A percentile compares a stretch with the other conserved stretches of the same genome.
These are phyloP conservation scores for Rhizopogon rudus DNA, from an alignment of 768 basidiomycete species.

Conservation along the genomic window DNA sequence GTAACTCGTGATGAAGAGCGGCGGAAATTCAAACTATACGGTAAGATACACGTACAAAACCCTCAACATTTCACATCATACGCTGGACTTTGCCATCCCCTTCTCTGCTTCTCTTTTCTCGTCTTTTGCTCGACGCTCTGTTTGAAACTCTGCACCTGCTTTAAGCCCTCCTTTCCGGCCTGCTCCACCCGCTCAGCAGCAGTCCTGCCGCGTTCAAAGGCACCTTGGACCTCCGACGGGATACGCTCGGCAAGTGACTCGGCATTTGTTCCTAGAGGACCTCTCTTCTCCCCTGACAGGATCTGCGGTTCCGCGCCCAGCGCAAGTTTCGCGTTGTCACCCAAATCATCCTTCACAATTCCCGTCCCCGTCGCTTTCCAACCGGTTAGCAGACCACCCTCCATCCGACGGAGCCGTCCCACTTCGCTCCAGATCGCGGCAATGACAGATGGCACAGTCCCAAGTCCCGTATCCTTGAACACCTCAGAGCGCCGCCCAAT, in stretches of 20 bases:
- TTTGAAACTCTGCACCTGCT: conserved; percentile 37
- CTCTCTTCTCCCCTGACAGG: conserved; percentile 59
- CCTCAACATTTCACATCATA: conserved; percentile 30
- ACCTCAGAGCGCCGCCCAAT: conserved; percentile 52
- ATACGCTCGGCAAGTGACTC: conserved; percentile 24
- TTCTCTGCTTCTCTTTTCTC: conserved; percentile 27
- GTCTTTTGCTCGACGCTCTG: conserved; percentile 39
- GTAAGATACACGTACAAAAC: background rate
- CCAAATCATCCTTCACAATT: conserved; percentile 45
- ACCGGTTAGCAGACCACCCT: conserved; percentile 31
- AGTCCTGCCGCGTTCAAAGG: background rate
- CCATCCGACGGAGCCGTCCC: conserved; percentile 44
- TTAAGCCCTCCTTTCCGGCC: conserved; percentile 27
- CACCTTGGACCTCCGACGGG: background rate
- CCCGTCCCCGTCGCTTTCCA: conserved; percentile 62
- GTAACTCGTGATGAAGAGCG: background rate
- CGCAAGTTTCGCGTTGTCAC: conserved; percentile 40
- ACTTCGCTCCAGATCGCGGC: conserved; percentile 69
- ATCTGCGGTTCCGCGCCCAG: conserved; percentile 76
- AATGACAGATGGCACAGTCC: conserved; percentile 41
- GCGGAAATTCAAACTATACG: background rate
- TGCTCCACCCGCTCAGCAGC: conserved; percentile 32
- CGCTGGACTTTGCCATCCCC: conserved; percentile 47
- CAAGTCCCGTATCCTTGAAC: conserved; percentile 59
- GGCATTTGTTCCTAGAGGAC: conserved; percentile 54